Conservation (phyloP, 768 basidiomycete species). For the Psilocybe tampanensis region DNA sequence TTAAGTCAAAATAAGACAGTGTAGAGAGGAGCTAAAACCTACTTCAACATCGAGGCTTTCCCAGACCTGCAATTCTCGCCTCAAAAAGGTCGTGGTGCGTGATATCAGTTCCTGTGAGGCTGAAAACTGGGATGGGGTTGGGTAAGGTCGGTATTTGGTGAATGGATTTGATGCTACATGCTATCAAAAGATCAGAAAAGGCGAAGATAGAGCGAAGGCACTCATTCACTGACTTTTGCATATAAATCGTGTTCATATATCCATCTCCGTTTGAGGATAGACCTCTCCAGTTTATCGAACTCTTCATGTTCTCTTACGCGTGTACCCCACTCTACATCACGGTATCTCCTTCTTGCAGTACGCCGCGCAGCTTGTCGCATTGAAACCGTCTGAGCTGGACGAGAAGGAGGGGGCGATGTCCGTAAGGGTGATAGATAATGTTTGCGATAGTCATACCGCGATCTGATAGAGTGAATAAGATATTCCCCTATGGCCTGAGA, state of each 20-base stretch:
- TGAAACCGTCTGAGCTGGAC: slow-evolving; percentile 27
- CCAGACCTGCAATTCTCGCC: slow-evolving; percentile 90
- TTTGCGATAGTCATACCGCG: slow-evolving; percentile 81
- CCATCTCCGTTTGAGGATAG: slow-evolving; percentile 75
- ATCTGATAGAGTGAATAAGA: slow-evolving; percentile 79
- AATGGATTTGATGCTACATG: slow-evolving; percentile 88
- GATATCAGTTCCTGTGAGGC: slow-evolving; percentile 74
- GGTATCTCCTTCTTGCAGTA: slow-evolving; percentile 35
- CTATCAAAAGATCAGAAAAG: slow-evolving; percentile 39
- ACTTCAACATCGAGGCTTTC: slow-evolving; percentile 89
- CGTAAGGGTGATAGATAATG: slow-evolving; percentile 72
- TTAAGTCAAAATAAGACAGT: slow-evolving; percentile 9
- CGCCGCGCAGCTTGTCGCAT: slow-evolving; percentile 29
- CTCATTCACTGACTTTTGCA: slow-evolving; percentile 67
- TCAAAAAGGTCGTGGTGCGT: slow-evolving; percentile 77
- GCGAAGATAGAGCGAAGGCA: not conserved
- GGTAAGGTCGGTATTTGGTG: slow-evolving; percentile 88
- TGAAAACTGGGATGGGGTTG: slow-evolving; percentile 83
- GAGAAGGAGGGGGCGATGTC: slow-evolving; percentile 44
- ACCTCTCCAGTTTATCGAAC: slow-evolving; percentile 72
- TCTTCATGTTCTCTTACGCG: slow-evolving; percentile 57
- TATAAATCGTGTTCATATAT: slow-evolving; percentile 80
- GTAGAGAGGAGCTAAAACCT: slow-evolving; percentile 16
- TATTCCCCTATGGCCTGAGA: slow-evolving; percentile 68
- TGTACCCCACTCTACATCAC: slow-evolving; percentile 59